These are phyloP conservation scores for Diophrys sp. DNA, from an alignment of 73 alveolate species.

Conservation along the genomic window DNA sequence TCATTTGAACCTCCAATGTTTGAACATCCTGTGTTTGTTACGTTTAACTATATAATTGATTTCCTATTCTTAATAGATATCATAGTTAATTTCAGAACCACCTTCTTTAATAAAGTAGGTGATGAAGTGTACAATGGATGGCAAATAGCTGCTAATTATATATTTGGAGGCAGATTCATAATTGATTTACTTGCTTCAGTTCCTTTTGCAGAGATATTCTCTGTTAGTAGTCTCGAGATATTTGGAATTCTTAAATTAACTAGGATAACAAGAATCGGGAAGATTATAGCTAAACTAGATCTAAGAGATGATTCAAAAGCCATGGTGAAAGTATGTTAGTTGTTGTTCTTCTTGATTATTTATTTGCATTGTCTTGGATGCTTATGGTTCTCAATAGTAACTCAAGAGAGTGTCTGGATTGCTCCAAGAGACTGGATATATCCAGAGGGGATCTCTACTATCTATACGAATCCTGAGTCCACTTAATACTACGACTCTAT, in stretches of 20 bases:
- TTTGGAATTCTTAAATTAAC: conserved; percentile 37
- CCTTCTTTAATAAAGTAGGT: conserved; percentile 22
- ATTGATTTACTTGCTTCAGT: conserved; percentile 26
- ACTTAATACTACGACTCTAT: not conserved
- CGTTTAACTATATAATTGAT: conserved; percentile 38
- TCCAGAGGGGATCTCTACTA: not conserved
- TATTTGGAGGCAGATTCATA: conserved; percentile 5
- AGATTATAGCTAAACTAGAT: conserved; percentile 33
- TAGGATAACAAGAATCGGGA: conserved; percentile 28
- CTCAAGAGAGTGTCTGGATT: conserved; percentile 4
- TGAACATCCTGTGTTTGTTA: conserved; percentile 16
- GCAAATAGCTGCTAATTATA: conserved; percentile 21
- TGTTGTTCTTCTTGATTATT: conserved; percentile 16
- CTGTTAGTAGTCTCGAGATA: conserved; percentile 7
- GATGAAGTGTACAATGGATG: conserved; percentile 22
- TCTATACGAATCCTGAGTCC: not conserved
- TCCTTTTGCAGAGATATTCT: conserved; percentile 45
- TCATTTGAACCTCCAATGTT: conserved; percentile 4
- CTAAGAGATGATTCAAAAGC: conserved; percentile 41
- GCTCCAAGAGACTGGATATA: conserved; percentile 20
- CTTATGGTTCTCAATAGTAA: conserved; percentile 18
- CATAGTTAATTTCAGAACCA: conserved; percentile 26
- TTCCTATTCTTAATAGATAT: conserved; percentile 49
- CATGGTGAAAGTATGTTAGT: not conserved
- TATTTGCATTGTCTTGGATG: conserved; percentile 38